Conservation (phyloP, 2,329 filamentous ascomycete genomes). For the Cytospora piceicola region DNA sequence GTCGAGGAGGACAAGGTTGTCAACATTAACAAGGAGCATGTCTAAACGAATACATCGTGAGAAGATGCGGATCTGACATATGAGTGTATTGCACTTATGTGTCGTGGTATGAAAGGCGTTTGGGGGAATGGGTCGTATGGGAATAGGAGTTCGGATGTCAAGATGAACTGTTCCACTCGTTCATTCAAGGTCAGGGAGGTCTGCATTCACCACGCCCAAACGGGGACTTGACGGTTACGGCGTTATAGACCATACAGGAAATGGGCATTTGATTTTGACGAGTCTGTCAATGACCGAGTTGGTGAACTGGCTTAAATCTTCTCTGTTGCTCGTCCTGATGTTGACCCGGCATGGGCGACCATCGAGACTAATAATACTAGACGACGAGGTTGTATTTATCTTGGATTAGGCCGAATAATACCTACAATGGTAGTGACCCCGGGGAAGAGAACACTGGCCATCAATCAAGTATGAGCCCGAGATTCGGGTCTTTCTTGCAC, state of each 20-base stretch:
- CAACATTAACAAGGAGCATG: conserved; percentile 42
- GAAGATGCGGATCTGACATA: background rate
- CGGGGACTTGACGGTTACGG: background rate
- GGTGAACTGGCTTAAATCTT: background rate
- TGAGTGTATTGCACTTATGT: background rate
- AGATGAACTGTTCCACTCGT: background rate
- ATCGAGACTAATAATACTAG: background rate
- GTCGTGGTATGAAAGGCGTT: background rate
- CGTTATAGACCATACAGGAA: background rate
- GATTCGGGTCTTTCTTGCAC: background rate
- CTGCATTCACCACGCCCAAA: background rate
- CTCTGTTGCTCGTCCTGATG: background rate
- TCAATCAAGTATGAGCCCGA: background rate
- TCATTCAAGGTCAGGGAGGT: background rate
- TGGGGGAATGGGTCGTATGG: background rate
- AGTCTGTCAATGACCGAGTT: background rate
- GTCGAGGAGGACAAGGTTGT: conserved; percentile 81
- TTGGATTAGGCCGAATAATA: background rate
- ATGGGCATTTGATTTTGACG: background rate
- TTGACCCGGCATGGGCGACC: background rate
- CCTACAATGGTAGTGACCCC: background rate
- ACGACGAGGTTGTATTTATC: background rate
- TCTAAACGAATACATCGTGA: background rate
- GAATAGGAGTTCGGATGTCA: background rate
- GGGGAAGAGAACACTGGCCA: background rate